phyloP scores from a whole-genome alignment of 352 stramenopile species.

The Globisporangium middletonii region DNA sequence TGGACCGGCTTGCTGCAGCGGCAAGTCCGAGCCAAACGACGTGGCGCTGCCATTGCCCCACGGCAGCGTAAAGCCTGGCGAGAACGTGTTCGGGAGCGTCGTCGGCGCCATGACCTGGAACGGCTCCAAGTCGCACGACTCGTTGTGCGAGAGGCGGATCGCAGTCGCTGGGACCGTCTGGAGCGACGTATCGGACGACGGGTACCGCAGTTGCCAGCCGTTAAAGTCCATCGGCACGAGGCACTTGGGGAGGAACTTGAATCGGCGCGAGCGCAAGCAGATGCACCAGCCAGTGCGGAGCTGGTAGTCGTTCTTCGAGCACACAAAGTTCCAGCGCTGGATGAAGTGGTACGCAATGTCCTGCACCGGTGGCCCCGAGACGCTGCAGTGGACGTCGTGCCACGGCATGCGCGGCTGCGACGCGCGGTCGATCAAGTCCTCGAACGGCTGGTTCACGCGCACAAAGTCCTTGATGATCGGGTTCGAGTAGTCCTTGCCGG shows the following conservation, averaged over 20 bases:
- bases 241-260: slow-evolving; percentile 82
- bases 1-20: slow-evolving; percentile 9
- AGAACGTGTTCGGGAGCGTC: slow-evolving; percentile 6
- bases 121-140: slow-evolving; percentile 35
- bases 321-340: slow-evolving; percentile 90
- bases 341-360: slow-evolving; percentile 90
- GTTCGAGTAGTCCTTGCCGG: slow-evolving; percentile 86
- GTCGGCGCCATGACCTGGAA: slow-evolving; percentile 18
- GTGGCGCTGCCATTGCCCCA: slow-evolving; percentile 9
- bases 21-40: slow-evolving; percentile 13
- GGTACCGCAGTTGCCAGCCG: slow-evolving; percentile 70
- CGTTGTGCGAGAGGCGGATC: slow-evolving; percentile 45
- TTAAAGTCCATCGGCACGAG: slow-evolving; percentile 86
- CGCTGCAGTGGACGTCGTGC: slow-evolving; percentile 85
- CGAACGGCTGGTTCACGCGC: slow-evolving; percentile 75
- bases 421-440: slow-evolving; percentile 76
- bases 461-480: slow-evolving; percentile 89
- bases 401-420: slow-evolving; percentile 84
- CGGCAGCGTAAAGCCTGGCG: slow-evolving; percentile 9
- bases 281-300: slow-evolving; percentile 85
- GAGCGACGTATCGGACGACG: slow-evolving; percentile 44
- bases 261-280: slow-evolving; percentile 73
- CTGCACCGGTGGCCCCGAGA: slow-evolving; percentile 72
- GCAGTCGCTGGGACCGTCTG: slow-evolving; percentile 28
- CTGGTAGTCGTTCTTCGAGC: slow-evolving; percentile 85